These are phyloP conservation scores for Brassica cretica DNA, from an alignment of 345 rosid genomes.

Conservation along the genomic window DNA sequence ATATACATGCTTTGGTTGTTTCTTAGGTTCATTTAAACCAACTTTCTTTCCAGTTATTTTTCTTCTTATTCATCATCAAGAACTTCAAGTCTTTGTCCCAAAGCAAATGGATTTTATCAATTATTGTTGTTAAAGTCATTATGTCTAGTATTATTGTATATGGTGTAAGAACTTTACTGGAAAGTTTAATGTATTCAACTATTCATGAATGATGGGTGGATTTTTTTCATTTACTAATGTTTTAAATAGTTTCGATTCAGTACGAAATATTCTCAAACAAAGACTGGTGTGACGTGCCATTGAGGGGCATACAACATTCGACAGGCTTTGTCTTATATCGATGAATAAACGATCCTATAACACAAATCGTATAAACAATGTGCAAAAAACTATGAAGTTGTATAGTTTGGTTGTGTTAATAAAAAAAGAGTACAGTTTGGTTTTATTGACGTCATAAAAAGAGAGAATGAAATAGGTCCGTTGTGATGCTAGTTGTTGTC, in stretches of 20 bases:
- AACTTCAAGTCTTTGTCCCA: background rate
- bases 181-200: background rate
- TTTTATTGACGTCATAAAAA: slow-evolving; percentile 24
- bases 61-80: background rate
- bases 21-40: background rate
- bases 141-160: background rate
- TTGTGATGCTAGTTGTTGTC: slow-evolving; percentile 32
- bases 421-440: background rate
- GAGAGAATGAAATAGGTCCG: background rate
- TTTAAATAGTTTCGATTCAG: slow-evolving; percentile 2
- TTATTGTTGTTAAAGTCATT: background rate
- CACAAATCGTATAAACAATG: background rate
- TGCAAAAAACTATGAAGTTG: background rate
- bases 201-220: slow-evolving; percentile 24
- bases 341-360: background rate
- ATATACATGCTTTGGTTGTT: background rate
- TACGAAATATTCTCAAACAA: slow-evolving; percentile 26
- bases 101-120: slow-evolving; percentile 9
- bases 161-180: background rate
- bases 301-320: slow-evolving; percentile 31
- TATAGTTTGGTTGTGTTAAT: background rate
- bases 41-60: background rate
- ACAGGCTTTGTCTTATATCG: slow-evolving; percentile 33
- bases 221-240: background rate
- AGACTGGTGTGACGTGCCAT: slow-evolving; percentile 34